A percentile compares a stretch with the other conserved stretches of the same genome.
phyloP scores from a whole-genome alignment of 345 rosid species.

The Rhodomyrtus tomentosa region DNA sequence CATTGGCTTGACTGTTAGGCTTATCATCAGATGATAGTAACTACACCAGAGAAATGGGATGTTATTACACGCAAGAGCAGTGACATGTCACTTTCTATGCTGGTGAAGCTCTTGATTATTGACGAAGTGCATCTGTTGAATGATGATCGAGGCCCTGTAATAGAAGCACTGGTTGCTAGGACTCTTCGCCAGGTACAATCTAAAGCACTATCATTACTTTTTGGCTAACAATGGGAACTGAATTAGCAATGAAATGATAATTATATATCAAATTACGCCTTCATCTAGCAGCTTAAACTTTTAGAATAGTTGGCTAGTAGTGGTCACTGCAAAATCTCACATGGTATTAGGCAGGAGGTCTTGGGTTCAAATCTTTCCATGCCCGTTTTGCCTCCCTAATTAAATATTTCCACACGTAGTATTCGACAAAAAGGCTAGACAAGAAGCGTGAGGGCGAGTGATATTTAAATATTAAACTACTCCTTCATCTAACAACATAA shows the following conservation, averaged over 20 bases:
- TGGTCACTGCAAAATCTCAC: too few relatives aligned
- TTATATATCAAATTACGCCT: too few relatives aligned
- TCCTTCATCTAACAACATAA: too few relatives aligned
- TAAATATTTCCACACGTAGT: too few relatives aligned
- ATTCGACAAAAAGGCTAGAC: too few relatives aligned
- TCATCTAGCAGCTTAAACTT: too few relatives aligned
- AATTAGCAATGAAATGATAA: background rate
- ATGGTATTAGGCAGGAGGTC: too few relatives aligned
- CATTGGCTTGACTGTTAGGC: background rate
- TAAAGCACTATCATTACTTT: slow-evolving; percentile 2
- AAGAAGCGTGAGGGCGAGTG: too few relatives aligned
- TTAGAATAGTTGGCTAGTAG: too few relatives aligned
- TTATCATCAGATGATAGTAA: slow-evolving; percentile 83
- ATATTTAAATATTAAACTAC: too few relatives aligned
- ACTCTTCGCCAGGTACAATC: slow-evolving; percentile 85
- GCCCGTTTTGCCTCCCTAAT: too few relatives aligned
- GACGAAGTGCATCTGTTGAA: slow-evolving; percentile 98
- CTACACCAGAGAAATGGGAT: slow-evolving; percentile 99
- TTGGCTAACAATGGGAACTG: background rate
- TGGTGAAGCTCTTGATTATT: slow-evolving; percentile 91
- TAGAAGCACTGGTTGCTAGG: slow-evolving; percentile 97
- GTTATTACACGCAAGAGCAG: slow-evolving; percentile 99
- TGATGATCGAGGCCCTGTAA: slow-evolving; percentile 98
- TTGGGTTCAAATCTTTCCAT: too few relatives aligned
- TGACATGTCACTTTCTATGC: slow-evolving; percentile 95